Evolutionary conservation across 192 early-diverging fungal genomes (phyloP).

Genomic region (Entrophospora sp.): DNA sequence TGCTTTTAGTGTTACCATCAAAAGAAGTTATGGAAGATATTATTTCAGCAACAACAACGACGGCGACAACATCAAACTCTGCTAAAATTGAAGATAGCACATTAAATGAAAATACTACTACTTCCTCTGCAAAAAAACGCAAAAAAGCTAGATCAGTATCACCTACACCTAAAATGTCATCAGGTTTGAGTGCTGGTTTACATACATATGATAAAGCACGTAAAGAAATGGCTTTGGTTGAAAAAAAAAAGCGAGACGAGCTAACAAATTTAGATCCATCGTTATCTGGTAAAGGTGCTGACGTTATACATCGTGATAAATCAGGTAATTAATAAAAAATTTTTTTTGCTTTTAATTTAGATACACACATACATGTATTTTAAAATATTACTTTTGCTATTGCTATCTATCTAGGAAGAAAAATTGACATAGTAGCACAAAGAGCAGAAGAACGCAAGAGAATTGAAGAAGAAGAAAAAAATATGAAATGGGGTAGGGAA

Average conservation of each 20-base stretch:
- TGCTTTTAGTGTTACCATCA: no score
- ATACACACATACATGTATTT: background rate
- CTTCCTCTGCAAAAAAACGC: constrained; percentile 20
- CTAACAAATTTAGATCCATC: constrained; percentile 16
- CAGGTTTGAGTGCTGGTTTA: constrained; percentile 24
- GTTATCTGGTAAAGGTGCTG: constrained; percentile 26
- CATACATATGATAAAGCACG: constrained; percentile 21
- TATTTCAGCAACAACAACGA: background rate
- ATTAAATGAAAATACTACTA: background rate
- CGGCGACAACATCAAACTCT: background rate
- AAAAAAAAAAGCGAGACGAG: constrained; percentile 13
- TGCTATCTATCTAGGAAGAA: constrained; percentile 25
- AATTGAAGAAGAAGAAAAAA: constrained; percentile 43
- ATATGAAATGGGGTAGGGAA: constrained; percentile 53
- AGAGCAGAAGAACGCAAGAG: constrained; percentile 29
- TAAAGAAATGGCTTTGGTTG: constrained; percentile 15
- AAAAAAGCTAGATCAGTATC: constrained; percentile 16
- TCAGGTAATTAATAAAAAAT: constrained; percentile 14
- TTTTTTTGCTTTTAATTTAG: background rate
- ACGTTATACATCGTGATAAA: constrained; percentile 34
- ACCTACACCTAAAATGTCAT: constrained; percentile 17
- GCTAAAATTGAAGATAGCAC: background rate
- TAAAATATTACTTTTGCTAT: background rate
- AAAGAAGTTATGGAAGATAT: no score
- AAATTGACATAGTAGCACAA: constrained; percentile 35